Evolutionary conservation across 202 grass and related monocot genomes (phyloP), one percentile per base, ranked within the genome.

Genomic region (Digitaria exilis): DNA sequence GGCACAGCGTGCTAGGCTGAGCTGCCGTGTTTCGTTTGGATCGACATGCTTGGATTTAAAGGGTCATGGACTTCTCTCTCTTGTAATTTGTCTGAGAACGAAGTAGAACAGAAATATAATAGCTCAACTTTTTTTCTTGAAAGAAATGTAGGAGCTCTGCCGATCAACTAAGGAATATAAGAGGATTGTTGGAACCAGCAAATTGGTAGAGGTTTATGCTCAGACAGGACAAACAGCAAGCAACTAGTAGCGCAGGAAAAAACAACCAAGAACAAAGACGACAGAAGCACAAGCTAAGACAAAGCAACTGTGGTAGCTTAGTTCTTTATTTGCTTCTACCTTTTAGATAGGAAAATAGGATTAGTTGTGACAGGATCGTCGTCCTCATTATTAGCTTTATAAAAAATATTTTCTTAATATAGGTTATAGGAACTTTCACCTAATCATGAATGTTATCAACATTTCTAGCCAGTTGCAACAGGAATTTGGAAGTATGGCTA

Each of bases 1-100:
- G 61, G 42, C 5, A 26, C 5, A 26, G 28, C 2, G 24, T 22
- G 41, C 30, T 50, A 49, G 2, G 37, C 6, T 39, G 7, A 52
- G 17, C 24, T 62, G 54, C 42, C 65, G 25, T 41, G 59, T 66
- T 73, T 48, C 60, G 29, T 43, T 54, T 83, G 45, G 46, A 69
- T 83, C 65, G 55, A 78, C 58, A 78, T 72, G 34, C 37, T 83
- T 83, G 43, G 29, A 75, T 81, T 59, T 68, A 26, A 65, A 63
- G 52, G 42, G 42, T 9, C 3, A 2, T 61, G 9, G 19, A 29
- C 12, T 16, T 86, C 12, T 32, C 18, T 73, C 19, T 14, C 2
- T 14, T 75, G 56, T 16, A 25, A 25, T 39, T 54, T 56, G 31
- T 12, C 31, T 4, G 69, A n/a, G 46, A 73, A 52, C 29, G 12